phyloP scores from a whole-genome alignment of 495 filamentous ascomycete species.

The Penicillium ochrochloron region DNA sequence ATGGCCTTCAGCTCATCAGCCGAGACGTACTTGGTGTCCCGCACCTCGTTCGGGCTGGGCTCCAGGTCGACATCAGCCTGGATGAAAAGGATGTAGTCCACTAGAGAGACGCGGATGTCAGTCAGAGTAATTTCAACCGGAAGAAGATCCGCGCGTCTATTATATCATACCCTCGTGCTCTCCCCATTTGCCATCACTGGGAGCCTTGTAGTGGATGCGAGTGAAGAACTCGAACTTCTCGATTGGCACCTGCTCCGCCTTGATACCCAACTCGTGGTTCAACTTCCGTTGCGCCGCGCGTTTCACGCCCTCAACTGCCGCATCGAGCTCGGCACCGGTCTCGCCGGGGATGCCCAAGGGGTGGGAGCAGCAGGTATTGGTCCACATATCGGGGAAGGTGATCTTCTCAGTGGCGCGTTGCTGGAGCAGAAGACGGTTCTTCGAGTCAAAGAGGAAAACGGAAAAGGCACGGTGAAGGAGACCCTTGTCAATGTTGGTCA shows the following conservation, averaged over 20 bases:
- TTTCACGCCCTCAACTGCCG: constrained; percentile 82
- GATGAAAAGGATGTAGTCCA: constrained; percentile 99
- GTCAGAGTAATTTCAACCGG: neutral
- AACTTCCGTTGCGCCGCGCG: constrained; percentile 91
- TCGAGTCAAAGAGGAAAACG: constrained; percentile 91
- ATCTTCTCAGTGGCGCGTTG: constrained; percentile 98
- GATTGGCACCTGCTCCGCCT: constrained; percentile 84
- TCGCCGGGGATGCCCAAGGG: constrained; percentile 89
- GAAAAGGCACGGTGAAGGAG: constrained; percentile 97
- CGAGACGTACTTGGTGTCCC: constrained; percentile 80
- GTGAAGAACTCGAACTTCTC: constrained; percentile 94
- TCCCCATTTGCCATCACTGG: constrained; percentile 97
- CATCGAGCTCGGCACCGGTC: constrained; percentile 81
- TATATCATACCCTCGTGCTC: constrained; percentile 89
- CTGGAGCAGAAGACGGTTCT: constrained; percentile 89
- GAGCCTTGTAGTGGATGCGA: constrained; percentile 96
- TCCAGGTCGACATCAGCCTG: constrained; percentile 85
- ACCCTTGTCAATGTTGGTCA: constrained; percentile 95
- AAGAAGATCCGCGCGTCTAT: neutral
- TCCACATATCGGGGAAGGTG: constrained; percentile 99
- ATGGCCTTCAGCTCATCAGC: constrained; percentile 80
- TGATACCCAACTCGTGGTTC: constrained; percentile 93
- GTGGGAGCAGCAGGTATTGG: constrained; percentile 99
- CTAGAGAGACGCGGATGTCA: constrained; percentile 45
- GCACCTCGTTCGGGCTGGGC: constrained; percentile 84